A percentile compares a stretch with the other conserved stretches of the same genome.
Evolutionary conservation across 345 rosid species (phyloP).

Genomic region (Eucalyptus sp.): DNA sequence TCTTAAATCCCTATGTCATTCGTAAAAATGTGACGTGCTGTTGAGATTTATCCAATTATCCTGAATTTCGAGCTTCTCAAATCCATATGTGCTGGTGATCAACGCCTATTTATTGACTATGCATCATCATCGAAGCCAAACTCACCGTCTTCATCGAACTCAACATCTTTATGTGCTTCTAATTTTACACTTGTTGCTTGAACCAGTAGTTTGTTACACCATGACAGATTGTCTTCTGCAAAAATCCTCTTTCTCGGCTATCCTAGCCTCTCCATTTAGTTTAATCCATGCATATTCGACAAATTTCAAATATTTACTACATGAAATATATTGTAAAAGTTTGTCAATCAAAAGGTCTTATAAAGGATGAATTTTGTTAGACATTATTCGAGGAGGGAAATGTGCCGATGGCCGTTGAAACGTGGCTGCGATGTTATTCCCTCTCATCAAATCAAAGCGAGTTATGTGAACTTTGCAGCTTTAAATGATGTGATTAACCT

Average conservation of each 20-base stretch:
- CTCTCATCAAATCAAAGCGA: background rate
- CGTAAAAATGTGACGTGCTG: too few relatives aligned
- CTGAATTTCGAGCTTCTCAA: too few relatives aligned
- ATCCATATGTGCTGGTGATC: too few relatives aligned
- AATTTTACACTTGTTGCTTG: background rate
- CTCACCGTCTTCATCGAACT: too few relatives aligned
- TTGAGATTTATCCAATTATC: too few relatives aligned
- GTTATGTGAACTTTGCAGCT: background rate
- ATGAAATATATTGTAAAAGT: background rate
- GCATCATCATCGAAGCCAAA: too few relatives aligned
- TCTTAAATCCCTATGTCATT: too few relatives aligned
- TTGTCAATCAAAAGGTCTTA: background rate
- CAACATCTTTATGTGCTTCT: background rate
- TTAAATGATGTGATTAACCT: background rate
- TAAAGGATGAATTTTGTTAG: background rate
- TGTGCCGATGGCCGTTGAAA: background rate
- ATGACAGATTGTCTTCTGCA: background rate
- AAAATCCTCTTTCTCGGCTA: background rate
- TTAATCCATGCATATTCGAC: background rate
- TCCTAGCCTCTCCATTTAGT: background rate
- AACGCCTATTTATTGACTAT: too few relatives aligned
- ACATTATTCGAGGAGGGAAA: background rate
- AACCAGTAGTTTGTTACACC: fast-evolving
- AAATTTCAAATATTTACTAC: background rate
- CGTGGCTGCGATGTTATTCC: background rate